A percentile compares a stretch with the other conserved stretches of the same genome.
phyloP scores from a whole-genome alignment of 352 stramenopile species.

The Phytophthora uliginosa region DNA sequence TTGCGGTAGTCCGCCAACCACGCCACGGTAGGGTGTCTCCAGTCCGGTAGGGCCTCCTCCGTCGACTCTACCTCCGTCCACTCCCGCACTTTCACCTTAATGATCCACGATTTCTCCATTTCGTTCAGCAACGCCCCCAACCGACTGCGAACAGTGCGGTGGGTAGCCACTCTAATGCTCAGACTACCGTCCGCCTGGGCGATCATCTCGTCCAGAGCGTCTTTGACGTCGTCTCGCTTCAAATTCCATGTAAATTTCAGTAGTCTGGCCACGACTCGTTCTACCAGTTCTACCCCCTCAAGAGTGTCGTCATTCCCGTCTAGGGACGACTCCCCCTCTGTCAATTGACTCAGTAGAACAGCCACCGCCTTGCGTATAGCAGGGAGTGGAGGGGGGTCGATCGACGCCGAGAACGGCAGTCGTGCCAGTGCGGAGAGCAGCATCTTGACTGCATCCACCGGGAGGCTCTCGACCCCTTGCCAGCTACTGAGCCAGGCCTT shows the following conservation, averaged over 20 bases:
- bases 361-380: conserved; percentile 42
- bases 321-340: conserved; percentile 20
- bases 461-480: conserved; percentile 45
- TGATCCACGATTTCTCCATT: conserved; percentile 80
- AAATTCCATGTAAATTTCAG: conserved; percentile 84
- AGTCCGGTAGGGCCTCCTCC: conserved; percentile 37
- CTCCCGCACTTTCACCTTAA: conserved; percentile 47
- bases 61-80: conserved; percentile 1
- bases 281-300: conserved; percentile 53
- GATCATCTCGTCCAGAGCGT: conserved; percentile 71
- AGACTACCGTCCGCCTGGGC: conserved; percentile 52
- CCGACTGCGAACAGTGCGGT: conserved; percentile 57
- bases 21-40: conserved; percentile 72
- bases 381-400: conserved; percentile 42
- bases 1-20: conserved; percentile 78
- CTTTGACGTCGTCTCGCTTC: conserved; percentile 60
- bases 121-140: conserved; percentile 63
- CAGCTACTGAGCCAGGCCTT: conserved; percentile 64
- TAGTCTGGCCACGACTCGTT: conserved; percentile 46
- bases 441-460: conserved; percentile 43
- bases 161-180: conserved; percentile 50
- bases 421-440: conserved; percentile 60
- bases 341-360: conserved; percentile 33
- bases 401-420: conserved; percentile 52
- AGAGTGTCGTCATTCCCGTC: conserved; percentile 56